Conservation (phyloP, 176 grass and related monocot species). For the Bonia amplexicaulis region DNA sequence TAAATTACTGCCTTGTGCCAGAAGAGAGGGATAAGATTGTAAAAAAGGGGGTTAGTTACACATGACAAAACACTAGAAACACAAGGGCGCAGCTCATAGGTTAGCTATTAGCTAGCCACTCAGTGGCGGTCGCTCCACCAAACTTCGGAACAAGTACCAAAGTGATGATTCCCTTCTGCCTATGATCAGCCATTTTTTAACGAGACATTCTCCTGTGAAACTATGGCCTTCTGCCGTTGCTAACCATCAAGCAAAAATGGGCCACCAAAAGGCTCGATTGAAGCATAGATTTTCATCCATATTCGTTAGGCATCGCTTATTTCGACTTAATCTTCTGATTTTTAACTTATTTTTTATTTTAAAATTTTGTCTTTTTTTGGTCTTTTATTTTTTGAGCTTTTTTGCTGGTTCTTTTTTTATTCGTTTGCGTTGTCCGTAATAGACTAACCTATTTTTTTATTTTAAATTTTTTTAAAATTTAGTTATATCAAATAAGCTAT, state of each 20-base stretch:
- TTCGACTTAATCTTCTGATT: too few species aligned
- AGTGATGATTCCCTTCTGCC: neutral
- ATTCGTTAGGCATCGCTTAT: neutral
- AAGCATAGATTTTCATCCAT: neutral
- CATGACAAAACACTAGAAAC: constrained; percentile 18
- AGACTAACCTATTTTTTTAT: too few species aligned
- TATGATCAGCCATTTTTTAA: neutral
- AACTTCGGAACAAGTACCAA: constrained; percentile 35
- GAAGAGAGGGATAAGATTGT: neutral
- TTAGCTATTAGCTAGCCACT: constrained; percentile 36
- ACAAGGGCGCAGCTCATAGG: constrained; percentile 22
- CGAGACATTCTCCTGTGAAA: neutral
- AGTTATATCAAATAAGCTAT: too few species aligned
- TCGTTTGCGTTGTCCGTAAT: too few species aligned
- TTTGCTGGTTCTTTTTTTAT: too few species aligned
- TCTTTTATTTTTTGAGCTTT: too few species aligned
- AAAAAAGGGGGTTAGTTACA: neutral
- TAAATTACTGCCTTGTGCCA: constrained; percentile 29
- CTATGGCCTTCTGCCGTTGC: neutral
- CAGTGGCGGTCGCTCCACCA: constrained; percentile 46
- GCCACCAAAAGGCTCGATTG: neutral
- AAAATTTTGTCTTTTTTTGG: too few species aligned
- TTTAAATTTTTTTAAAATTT: too few species aligned
- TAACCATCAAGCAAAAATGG: neutral
- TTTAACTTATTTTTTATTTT: too few species aligned